Evolutionary conservation across 441 rosid species (phyloP), one percentile per base, ranked within the genome.

Genomic region (Manihot esculenta): DNA sequence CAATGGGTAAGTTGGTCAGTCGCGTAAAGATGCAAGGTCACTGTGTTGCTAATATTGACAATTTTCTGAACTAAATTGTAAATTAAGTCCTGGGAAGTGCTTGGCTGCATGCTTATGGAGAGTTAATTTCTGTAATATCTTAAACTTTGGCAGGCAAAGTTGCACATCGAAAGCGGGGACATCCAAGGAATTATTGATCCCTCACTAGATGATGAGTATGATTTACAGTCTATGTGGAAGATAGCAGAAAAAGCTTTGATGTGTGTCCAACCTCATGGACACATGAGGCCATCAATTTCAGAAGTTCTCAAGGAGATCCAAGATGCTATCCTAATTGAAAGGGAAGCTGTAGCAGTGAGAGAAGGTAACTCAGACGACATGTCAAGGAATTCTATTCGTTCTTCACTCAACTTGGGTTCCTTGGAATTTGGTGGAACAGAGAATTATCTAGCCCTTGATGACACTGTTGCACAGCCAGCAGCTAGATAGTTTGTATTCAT

Each of bases 211-310:
- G 79, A 85, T 12, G 95, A 86, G 20, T 95, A 89, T n/a, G 97
- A 94, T 73, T 85, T 91, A 60, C 98, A 95, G 48, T 89, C 99
- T 0, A 91, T 95, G 93, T 95, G 99, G 99, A 95, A 95, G 83
- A 89, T 95, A 20, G 99, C 98, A 0, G 99, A 95, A 86, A 93
- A 87, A 69, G 99, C 99, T 2, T 74, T 93, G 74, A 82, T 88
- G 82, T 95, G 99, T 6, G 95, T 95, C 59, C 89, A 80, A 73
- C 93, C 99, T 13, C 97, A 93, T 20, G 97, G 99, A 30, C 78
- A 86, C 79, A 80, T 86, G 96, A 88, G 99, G 74, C 99, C 99
- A 0, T 86, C 97, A 0, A 93, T 95, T 51, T 91, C 99, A 0
- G 97, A 92, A 55, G 99, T 92, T 64, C 92, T 91, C 55, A 95